Evolutionary conservation across 2,329 filamentous ascomycete genomes (phyloP).

Genomic region (Sporothrix sp.): DNA sequence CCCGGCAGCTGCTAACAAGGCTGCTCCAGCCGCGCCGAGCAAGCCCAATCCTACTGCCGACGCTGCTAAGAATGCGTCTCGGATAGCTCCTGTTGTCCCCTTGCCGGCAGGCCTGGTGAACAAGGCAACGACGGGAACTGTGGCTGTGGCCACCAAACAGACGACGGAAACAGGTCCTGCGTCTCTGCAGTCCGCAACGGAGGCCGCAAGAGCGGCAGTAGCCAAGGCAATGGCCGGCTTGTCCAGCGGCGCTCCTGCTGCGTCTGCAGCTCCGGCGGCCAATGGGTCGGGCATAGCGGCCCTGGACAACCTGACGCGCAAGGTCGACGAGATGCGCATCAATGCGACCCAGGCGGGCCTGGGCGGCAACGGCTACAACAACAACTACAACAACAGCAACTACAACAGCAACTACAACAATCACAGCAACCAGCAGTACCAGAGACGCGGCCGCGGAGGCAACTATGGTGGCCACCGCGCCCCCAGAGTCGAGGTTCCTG

Average conservation of each 20-base stretch:
- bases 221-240: constrained; percentile 72
- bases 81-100: constrained; percentile 57
- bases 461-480: constrained; percentile 40
- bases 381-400: constrained; percentile 12
- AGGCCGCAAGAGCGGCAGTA: constrained; percentile 67
- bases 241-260: constrained; percentile 21
- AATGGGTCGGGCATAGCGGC: constrained; percentile 36
- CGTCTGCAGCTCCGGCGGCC: constrained; percentile 3
- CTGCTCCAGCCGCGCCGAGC: constrained; percentile 32
- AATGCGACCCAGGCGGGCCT: constrained; percentile 43
- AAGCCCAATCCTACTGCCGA: constrained; percentile 16
- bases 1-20: constrained; percentile 26
- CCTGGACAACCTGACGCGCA: constrained; percentile 63
- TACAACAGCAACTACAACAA: neutral
- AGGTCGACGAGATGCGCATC: constrained; percentile 67
- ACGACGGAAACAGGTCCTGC: constrained; percentile 20
- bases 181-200: constrained; percentile 56
- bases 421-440: neutral
- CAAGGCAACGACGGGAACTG: constrained; percentile 22
- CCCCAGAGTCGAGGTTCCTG: constrained; percentile 76
- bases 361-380: neutral
- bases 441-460: constrained; percentile 27
- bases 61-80: constrained; percentile 32
- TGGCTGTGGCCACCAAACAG: constrained; percentile 31
- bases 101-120: constrained; percentile 38